A percentile compares a stretch with the other conserved stretches of the same genome.
phyloP scores from a whole-genome alignment of 2,329 filamentous ascomycete genomes.

The Microcyclosporella mali region DNA sequence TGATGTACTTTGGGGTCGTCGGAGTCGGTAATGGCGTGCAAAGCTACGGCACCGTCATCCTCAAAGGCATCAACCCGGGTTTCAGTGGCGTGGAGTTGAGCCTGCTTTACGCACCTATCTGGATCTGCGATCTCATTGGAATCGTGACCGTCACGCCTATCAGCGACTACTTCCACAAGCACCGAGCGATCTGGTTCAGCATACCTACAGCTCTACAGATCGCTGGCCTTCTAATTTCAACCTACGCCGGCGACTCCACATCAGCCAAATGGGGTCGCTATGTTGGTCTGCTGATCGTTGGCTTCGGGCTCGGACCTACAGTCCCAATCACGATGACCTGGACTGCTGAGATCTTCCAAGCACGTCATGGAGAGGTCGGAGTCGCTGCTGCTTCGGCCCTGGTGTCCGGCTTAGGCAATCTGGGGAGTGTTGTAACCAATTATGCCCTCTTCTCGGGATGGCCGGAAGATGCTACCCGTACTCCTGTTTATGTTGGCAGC shows the following conservation, averaged over 20 bases:
- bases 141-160: conserved; percentile 80
- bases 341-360: conserved; percentile 86
- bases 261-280: conserved; percentile 69
- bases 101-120: conserved; percentile 82
- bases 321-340: conserved; percentile 93
- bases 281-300: conserved; percentile 80
- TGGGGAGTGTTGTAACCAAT: conserved; percentile 79
- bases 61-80: conserved; percentile 66
- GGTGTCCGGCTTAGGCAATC: conserved; percentile 79
- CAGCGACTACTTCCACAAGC: conserved; percentile 77
- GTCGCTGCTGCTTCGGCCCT: conserved; percentile 80
- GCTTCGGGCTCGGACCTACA: conserved; percentile 83
- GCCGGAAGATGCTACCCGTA: conserved; percentile 62
- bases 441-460: conserved; percentile 87
- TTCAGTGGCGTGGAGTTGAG: conserved; percentile 71
- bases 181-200: conserved; percentile 76
- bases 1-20: conserved; percentile 95
- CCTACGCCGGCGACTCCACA: conserved; percentile 61
- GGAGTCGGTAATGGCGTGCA: conserved; percentile 88
- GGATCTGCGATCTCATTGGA: conserved; percentile 75
- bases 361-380: conserved; percentile 81
- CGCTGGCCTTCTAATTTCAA: conserved; percentile 69
- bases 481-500: conserved; percentile 42
- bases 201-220: conserved; percentile 73
- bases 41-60: conserved; percentile 81